These are phyloP conservation scores for Coemansia sp. DNA, from an alignment of 192 early-diverging fungal species.

Conservation along the genomic window DNA sequence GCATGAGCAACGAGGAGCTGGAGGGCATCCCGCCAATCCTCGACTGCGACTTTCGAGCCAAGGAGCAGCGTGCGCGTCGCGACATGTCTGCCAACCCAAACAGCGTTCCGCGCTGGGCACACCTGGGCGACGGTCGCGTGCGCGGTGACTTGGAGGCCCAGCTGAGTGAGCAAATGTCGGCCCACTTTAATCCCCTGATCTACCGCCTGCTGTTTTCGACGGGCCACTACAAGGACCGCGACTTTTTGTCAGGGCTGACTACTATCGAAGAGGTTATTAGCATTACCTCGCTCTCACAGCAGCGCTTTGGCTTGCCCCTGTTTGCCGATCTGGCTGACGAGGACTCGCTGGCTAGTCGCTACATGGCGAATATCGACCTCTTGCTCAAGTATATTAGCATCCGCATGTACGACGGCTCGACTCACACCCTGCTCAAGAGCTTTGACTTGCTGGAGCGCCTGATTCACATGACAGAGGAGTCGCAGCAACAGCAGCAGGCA, in stretches of 20 bases:
- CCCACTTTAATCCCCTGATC: constrained; percentile 64
- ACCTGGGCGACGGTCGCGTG: constrained; percentile 39
- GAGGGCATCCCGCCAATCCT: constrained; percentile 62
- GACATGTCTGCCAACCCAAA: constrained; percentile 73
- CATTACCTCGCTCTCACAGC: constrained; percentile 42
- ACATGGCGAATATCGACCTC: constrained; percentile 74
- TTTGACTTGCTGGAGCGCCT: constrained; percentile 82
- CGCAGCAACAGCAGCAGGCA: constrained; percentile 51
- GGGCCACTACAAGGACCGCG: constrained; percentile 88
- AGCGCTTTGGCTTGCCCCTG: constrained; percentile 40
- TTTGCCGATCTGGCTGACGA: constrained; percentile 36
- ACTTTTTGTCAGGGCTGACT: constrained; percentile 68
- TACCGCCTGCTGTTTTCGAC: constrained; percentile 69
- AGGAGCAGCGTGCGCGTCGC: constrained; percentile 69
- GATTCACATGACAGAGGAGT: constrained; percentile 64
- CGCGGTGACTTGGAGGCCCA: constrained; percentile 44
- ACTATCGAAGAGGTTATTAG: constrained; percentile 70
- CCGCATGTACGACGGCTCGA: constrained; percentile 92
- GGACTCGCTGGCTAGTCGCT: constrained; percentile 64
- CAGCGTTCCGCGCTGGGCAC: constrained; percentile 60
- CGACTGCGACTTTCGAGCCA: constrained; percentile 65
- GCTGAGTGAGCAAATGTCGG: constrained; percentile 65
- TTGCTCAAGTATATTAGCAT: constrained; percentile 87
- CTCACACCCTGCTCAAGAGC: constrained; percentile 82
- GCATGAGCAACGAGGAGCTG: constrained; percentile 53